These are phyloP conservation scores for Strobilomyces echinocephalus DNA, from an alignment of 768 basidiomycete genomes.

Conservation along the genomic window DNA sequence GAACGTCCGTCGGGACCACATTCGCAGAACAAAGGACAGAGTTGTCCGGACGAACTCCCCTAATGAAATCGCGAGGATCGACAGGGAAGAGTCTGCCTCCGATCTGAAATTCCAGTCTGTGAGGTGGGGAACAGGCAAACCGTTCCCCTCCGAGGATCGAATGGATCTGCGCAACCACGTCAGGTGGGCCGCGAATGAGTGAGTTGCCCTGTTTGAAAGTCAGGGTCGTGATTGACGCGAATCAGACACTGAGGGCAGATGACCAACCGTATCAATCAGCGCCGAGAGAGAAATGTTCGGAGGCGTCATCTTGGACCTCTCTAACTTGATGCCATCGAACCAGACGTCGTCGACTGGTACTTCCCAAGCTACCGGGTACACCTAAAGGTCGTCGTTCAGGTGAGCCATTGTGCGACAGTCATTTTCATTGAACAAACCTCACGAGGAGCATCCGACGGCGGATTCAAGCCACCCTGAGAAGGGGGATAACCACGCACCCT, in stretches of 20 bases:
- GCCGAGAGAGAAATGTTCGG: conserved; percentile 53
- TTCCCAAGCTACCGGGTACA: conserved; percentile 69
- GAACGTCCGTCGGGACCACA: conserved; percentile 60
- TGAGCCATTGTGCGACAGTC: conserved; percentile 1
- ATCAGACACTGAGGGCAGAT: not conserved
- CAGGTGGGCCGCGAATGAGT: conserved; percentile 67
- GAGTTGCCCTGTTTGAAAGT: conserved; percentile 61
- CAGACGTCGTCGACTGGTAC: conserved; percentile 65
- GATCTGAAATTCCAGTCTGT: conserved; percentile 63
- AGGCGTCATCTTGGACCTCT: conserved; percentile 48
- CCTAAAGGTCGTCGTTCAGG: conserved; percentile 29
- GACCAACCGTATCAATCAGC: conserved; percentile 62
- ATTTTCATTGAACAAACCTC: conserved; percentile 43
- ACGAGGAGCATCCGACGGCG: conserved; percentile 50
- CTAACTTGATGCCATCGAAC: conserved; percentile 60
- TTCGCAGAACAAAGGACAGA: conserved; percentile 48
- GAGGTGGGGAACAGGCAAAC: conserved; percentile 57
- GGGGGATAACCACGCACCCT: conserved; percentile 52
- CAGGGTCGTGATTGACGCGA: not conserved
- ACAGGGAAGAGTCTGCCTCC: conserved; percentile 66
- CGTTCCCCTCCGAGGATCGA: conserved; percentile 38
- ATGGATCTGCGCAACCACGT: conserved; percentile 51
- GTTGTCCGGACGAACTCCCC: conserved; percentile 36
- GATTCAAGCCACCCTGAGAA: conserved; percentile 48
- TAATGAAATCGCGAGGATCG: conserved; percentile 68